These are phyloP conservation scores for Periglandula ipomoeae DNA, from an alignment of 2,329 filamentous ascomycete species.

Conservation along the genomic window DNA sequence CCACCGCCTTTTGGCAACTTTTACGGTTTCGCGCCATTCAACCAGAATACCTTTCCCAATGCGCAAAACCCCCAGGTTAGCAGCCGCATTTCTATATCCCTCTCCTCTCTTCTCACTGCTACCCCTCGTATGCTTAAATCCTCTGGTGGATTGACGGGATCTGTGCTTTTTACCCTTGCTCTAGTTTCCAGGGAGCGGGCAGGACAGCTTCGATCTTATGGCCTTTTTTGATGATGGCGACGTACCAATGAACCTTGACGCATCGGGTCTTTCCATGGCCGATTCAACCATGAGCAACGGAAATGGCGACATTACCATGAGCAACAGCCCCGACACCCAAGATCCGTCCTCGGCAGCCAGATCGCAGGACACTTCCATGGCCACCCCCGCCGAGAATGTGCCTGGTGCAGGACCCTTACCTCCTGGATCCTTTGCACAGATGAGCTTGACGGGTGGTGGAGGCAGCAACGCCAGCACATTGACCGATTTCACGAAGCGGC, in stretches of 20 bases:
- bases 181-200: constrained; percentile 13
- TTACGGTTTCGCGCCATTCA: constrained; percentile 5
- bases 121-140: not conserved
- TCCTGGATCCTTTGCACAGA: constrained; percentile 26
- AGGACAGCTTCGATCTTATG: constrained; percentile 31
- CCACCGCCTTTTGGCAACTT: constrained; percentile 6
- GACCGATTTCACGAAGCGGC: constrained; percentile 51
- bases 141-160: constrained; percentile 3
- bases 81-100: not conserved
- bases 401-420: constrained; percentile 34
- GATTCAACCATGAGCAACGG: constrained; percentile 13
- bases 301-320: constrained; percentile 10
- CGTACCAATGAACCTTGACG: constrained; percentile 35
- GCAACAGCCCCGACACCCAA: constrained; percentile 14
- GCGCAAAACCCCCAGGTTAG: constrained; percentile 7
- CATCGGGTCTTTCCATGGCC: constrained; percentile 10
- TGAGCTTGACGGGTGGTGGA: constrained; percentile 18
- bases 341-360: constrained; percentile 19
- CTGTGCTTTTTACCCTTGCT: not conserved
- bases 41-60: constrained; percentile 2
- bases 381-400: constrained; percentile 25
- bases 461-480: constrained; percentile 27
- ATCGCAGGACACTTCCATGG: constrained; percentile 23
- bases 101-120: not conserved
- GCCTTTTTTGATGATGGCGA: constrained; percentile 32